Percentiles rank a stretch among this genome's conserved stretches.
Evolutionary conservation across 768 basidiomycete species (phyloP).

Genomic region (Dictyophora rubrovolvata): DNA sequence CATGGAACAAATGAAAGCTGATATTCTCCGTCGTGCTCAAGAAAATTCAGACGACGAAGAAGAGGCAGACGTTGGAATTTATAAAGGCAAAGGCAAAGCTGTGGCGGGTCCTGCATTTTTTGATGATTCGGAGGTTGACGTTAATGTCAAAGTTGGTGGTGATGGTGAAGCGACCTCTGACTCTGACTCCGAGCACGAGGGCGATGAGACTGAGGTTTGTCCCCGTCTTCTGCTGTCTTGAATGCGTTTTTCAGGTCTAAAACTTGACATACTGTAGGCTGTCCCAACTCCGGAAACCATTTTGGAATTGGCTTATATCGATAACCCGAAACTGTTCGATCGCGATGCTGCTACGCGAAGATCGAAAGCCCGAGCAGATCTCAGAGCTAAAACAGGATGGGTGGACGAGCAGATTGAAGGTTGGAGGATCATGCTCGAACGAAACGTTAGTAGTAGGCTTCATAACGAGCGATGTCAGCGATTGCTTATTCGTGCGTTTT

Average conservation of each 20-base stretch:
- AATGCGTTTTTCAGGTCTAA: neutral
- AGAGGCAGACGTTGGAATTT: constrained; percentile 48
- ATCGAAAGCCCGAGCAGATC: constrained; percentile 52
- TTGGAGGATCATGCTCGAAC: constrained; percentile 83
- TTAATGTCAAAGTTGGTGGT: constrained; percentile 38
- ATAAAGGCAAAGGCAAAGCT: constrained; percentile 21
- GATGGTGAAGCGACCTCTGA: constrained; percentile 48
- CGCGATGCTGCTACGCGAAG: constrained; percentile 64
- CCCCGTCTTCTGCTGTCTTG: neutral
- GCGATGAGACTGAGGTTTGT: constrained; percentile 21
- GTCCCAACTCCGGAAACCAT: constrained; percentile 41
- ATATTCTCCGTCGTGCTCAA: constrained; percentile 71
- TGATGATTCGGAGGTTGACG: constrained; percentile 40
- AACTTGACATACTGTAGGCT: neutral
- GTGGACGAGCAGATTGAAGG: constrained; percentile 84
- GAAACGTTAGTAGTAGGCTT: constrained; percentile 44
- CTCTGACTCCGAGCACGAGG: constrained; percentile 26
- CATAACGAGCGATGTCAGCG: constrained; percentile 2
- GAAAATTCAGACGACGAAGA: constrained; percentile 47
- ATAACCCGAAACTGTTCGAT: constrained; percentile 66
- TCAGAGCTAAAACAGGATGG: constrained; percentile 69
- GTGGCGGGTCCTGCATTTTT: constrained; percentile 22
- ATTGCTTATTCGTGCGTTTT: neutral
- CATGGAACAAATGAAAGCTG: constrained; percentile 70
- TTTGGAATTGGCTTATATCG: constrained; percentile 69